Conservation (phyloP, 192 early-diverging fungal genomes). For the Lunasporangiospora selenospora region DNA sequence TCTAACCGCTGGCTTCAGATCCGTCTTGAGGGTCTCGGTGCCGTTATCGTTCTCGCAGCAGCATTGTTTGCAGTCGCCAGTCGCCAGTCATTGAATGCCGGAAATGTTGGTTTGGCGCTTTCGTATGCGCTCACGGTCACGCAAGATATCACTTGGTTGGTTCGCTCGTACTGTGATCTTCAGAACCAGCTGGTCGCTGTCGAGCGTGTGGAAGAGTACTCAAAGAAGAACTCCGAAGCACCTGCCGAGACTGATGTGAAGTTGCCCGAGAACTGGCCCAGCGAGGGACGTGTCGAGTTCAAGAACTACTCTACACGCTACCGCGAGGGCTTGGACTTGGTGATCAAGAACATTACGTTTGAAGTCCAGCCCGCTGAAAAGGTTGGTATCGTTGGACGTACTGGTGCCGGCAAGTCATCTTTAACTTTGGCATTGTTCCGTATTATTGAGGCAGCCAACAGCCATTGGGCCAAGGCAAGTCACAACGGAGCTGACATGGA, state of each 20-base stretch:
- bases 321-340: conserved; percentile 78
- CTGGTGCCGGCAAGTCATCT: conserved; percentile 58
- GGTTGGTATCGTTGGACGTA: conserved; percentile 79
- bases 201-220: conserved; percentile 80
- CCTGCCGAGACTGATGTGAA: conserved; percentile 77
- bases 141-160: conserved; percentile 85
- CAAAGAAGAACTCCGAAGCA: conserved; percentile 80
- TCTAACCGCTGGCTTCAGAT: conserved; percentile 75
- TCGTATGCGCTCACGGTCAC: conserved; percentile 79
- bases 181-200: conserved; percentile 77
- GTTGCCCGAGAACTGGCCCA: conserved; percentile 76
- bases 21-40: conserved; percentile 82
- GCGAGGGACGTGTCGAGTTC: conserved; percentile 75
- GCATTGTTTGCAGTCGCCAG: conserved; percentile 75
- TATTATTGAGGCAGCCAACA: conserved; percentile 55
- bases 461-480: conserved; percentile 45
- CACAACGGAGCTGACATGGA: conserved; percentile 27
- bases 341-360: conserved; percentile 64
- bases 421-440: conserved; percentile 60
- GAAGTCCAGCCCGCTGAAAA: conserved; percentile 52
- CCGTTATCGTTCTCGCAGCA: conserved; percentile 81
- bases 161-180: conserved; percentile 86
- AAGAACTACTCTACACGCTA: conserved; percentile 83
- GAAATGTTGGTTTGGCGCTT: conserved; percentile 68
- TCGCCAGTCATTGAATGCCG: conserved; percentile 66